Percentiles rank a stretch among this genome's conserved stretches.
Evolutionary conservation across 139 green algal species (phyloP).

Genomic region (Picochlorum sp.): DNA sequence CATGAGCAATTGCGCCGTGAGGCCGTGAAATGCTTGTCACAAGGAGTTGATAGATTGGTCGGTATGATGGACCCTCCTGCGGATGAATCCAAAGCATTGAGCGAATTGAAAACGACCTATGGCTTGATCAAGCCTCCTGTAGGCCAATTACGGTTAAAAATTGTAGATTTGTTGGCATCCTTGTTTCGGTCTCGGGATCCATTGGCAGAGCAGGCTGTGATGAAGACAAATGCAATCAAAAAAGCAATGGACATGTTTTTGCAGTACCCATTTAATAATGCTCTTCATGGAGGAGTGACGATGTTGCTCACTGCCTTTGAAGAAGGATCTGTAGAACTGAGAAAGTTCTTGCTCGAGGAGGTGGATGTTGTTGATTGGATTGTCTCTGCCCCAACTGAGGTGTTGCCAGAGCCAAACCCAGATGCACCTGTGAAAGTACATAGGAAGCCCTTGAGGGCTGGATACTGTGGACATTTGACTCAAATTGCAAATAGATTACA

Average conservation of each 20-base stretch:
- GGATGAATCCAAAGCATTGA: background rate
- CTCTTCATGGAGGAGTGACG: constrained; percentile 68
- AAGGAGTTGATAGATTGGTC: constrained; percentile 46
- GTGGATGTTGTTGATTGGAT: constrained; percentile 62
- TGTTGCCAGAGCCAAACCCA: constrained; percentile 31
- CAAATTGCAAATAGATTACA: constrained; percentile 42
- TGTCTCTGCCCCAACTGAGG: constrained; percentile 33
- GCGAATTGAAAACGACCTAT: constrained; percentile 60
- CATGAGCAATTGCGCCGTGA: constrained; percentile 27
- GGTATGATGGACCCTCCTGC: constrained; percentile 31
- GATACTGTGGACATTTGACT: constrained; percentile 79
- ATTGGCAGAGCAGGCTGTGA: constrained; percentile 45
- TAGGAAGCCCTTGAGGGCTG: constrained; percentile 47
- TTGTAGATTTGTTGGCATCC: constrained; percentile 68
- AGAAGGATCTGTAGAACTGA: constrained; percentile 27
- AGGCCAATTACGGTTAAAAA: constrained; percentile 59
- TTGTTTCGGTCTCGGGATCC: constrained; percentile 56
- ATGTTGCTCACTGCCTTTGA: constrained; percentile 47
- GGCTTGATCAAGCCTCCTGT: constrained; percentile 63
- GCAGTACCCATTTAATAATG: constrained; percentile 84
- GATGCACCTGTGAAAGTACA: constrained; percentile 15
- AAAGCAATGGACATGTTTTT: constrained; percentile 63
- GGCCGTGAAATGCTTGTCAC: constrained; percentile 26
- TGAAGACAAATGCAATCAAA: constrained; percentile 39
- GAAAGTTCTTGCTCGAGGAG: constrained; percentile 53